Percentiles rank a stretch among this genome's conserved stretches.
phyloP scores from a whole-genome alignment of 2,329 filamentous ascomycete species.

The Spiromastix sp. region DNA sequence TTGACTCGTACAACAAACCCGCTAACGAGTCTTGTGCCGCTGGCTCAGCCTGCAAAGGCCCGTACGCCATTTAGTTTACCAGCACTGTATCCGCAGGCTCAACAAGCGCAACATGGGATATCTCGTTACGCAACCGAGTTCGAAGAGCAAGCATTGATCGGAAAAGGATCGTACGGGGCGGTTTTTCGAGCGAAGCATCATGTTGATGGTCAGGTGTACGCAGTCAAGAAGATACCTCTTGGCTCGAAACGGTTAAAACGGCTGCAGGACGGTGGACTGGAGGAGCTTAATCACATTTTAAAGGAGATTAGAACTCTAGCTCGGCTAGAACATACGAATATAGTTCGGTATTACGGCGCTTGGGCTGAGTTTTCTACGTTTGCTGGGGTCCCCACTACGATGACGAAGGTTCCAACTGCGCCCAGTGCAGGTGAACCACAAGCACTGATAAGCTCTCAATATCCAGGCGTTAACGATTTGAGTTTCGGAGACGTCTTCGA shows the following conservation, averaged over 20 bases:
- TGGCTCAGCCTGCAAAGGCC: constrained; percentile 12
- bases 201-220: constrained; percentile 53
- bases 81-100: constrained; percentile 6
- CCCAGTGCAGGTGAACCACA: background rate
- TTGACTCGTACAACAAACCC: no score
- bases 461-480: constrained; percentile 14
- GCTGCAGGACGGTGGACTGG: constrained; percentile 41
- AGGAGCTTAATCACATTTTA: constrained; percentile 47
- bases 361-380: constrained; percentile 47
- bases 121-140: constrained; percentile 43
- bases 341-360: constrained; percentile 55
- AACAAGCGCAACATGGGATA: constrained; percentile 4
- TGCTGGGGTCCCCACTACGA: background rate
- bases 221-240: constrained; percentile 55
- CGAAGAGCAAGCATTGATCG: constrained; percentile 45
- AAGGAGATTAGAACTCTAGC: constrained; percentile 54
- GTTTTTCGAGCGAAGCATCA: constrained; percentile 53
- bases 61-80: constrained; percentile 8
- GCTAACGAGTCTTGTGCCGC: constrained; percentile 11
- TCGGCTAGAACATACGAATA: constrained; percentile 52
- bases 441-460: constrained; percentile 8
- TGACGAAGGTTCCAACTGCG: background rate
- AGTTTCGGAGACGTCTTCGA: constrained; percentile 33
- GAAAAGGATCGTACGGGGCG: constrained; percentile 55
- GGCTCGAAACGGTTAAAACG: constrained; percentile 41